phyloP scores from a whole-genome alignment of 2,329 filamentous ascomycete species.

The Dactylella cylindrospora region DNA sequence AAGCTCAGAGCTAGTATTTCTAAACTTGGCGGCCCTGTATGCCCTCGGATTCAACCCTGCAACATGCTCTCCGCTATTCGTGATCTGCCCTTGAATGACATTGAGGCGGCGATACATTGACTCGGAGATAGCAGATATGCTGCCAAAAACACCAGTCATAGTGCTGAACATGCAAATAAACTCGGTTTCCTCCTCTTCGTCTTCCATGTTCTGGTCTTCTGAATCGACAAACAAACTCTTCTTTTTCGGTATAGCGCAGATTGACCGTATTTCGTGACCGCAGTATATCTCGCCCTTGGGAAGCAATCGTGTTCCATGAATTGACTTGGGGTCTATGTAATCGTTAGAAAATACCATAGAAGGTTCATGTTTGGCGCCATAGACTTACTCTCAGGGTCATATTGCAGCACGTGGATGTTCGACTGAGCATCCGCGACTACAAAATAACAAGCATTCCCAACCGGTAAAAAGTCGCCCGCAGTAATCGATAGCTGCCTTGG shows the following conservation, averaged over 20 bases:
- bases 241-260: constrained; percentile 67
- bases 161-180: constrained; percentile 69
- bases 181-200: constrained; percentile 49
- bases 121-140: constrained; percentile 77
- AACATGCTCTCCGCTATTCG: constrained; percentile 71
- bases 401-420: constrained; percentile 85
- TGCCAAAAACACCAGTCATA: constrained; percentile 71
- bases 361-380: neutral
- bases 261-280: constrained; percentile 73
- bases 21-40: constrained; percentile 61
- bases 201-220: constrained; percentile 53
- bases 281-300: constrained; percentile 86
- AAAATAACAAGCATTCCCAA: constrained; percentile 78
- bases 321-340: constrained; percentile 78
- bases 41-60: constrained; percentile 81
- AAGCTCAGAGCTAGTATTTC: constrained; percentile 45
- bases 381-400: constrained; percentile 83
- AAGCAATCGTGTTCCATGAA: constrained; percentile 82
- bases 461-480: constrained; percentile 82
- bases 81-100: constrained; percentile 76
- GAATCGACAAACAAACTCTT: constrained; percentile 48
- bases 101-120: constrained; percentile 78
- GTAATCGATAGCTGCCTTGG: constrained; percentile 75
- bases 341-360: constrained; percentile 47
- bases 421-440: constrained; percentile 80